Percentiles rank a stretch among this genome's conserved stretches.
These are phyloP conservation scores for Annulohypoxylon maeteangense DNA, from an alignment of 495 filamentous ascomycete species.

Conservation along the genomic window DNA sequence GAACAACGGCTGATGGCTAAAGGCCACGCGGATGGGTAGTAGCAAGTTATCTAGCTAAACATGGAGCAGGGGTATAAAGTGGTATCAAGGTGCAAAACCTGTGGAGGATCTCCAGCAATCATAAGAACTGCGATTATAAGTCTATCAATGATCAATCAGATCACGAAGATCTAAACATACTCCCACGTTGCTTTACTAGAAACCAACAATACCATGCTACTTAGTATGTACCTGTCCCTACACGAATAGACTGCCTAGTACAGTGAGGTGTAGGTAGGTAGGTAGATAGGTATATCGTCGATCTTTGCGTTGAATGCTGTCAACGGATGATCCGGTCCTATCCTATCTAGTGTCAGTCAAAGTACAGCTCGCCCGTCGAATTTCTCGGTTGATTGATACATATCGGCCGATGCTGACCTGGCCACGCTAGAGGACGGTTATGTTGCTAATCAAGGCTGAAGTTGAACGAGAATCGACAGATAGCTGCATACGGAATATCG, in stretches of 20 bases:
- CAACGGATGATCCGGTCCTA: neutral
- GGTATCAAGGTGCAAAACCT: constrained; percentile 24
- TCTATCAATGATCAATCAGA: constrained; percentile 30
- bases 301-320: neutral
- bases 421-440: constrained; percentile 3
- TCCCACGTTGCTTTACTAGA: constrained; percentile 11
- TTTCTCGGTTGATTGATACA: constrained; percentile 15
- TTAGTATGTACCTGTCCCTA: too few species aligned
- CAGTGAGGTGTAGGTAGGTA: too few species aligned
- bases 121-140: constrained; percentile 32
- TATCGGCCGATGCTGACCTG: neutral
- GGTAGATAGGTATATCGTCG: neutral
- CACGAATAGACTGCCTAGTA: too few species aligned
- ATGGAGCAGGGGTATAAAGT: constrained; percentile 36
- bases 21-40: constrained; percentile 43
- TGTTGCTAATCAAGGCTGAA: constrained; percentile 21
- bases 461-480: constrained; percentile 28
- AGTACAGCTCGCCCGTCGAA: neutral
- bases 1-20: constrained; percentile 6
- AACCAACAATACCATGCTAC: neutral
- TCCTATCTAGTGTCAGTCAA: too few species aligned
- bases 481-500: constrained; percentile 35
- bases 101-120: constrained; percentile 42
- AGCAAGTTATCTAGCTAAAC: constrained; percentile 32
- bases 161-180: constrained; percentile 36